Conservation (phyloP, 768 basidiomycete genomes). For the Tulasnella sp. region DNA sequence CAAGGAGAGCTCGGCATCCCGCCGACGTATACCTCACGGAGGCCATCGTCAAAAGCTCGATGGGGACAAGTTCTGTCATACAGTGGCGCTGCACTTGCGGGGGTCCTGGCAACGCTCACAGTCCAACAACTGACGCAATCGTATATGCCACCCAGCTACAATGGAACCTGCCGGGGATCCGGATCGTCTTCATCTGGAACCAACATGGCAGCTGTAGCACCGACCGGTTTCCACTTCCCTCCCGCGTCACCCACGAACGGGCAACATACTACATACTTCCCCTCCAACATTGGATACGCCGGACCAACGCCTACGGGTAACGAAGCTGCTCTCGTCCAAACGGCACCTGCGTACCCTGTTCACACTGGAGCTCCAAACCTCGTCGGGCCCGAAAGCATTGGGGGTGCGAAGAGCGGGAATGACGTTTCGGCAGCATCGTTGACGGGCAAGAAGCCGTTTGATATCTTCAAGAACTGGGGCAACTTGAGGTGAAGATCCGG, state of each 20-base stretch:
- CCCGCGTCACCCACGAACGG: conserved; percentile 67
- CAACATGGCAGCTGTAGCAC: background rate
- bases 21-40: background rate
- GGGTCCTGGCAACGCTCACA: background rate
- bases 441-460: conserved; percentile 43
- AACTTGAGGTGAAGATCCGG: conserved; percentile 40
- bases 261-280: conserved; percentile 64
- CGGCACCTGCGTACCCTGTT: conserved; percentile 53
- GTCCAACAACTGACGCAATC: background rate
- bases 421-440: conserved; percentile 1
- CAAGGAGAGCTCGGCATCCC: too few relatives aligned
- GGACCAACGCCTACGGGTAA: conserved; percentile 61
- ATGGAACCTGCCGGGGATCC: background rate
- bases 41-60: background rate
- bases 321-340: conserved; percentile 32
- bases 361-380: conserved; percentile 50
- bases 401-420: background rate
- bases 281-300: conserved; percentile 69
- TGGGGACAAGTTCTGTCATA: background rate
- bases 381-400: conserved; percentile 27
- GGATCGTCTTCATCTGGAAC: background rate
- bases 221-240: conserved; percentile 39
- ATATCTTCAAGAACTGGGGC: conserved; percentile 75
- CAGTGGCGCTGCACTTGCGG: background rate
- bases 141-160: background rate